Evolutionary conservation across 257 asterid species (phyloP), one percentile per base, ranked within the genome.

Genomic region (Dorcoceras hygrometricum): DNA sequence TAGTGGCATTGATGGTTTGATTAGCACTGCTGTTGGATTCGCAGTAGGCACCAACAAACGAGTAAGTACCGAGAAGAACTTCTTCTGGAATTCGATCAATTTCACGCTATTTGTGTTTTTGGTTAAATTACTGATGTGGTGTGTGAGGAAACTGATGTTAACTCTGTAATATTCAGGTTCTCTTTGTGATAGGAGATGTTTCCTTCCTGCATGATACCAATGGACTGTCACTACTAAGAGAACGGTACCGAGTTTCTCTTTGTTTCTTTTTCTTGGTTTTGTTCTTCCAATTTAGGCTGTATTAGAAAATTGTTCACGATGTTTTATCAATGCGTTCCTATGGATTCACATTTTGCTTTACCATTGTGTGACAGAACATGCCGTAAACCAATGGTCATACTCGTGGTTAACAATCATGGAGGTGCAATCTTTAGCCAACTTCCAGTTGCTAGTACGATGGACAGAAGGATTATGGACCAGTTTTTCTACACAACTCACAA

Each of bases 361-460:
- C 71, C 46, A 65, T 51, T 50, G 23, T 58, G 64, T 75, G 55
- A 72, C 67, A 93, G 99, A 88, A 70, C 77, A 32, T 62, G 59
- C 12, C 88, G 97, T 70, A 94, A 87, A 82, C 97, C 99, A 0
- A 78, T 94, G 83, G 84, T 84, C 76, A 80, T 94, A 75, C 76
- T 90, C 63, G 97, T 94, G 65, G 79, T 88, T 36, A 94, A 94
- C 89, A 94, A 94, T 76, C 92, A 71, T 36, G 99, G 99, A 68
- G 99, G 99, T 53, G 99, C 96, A 65, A 94, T 94, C 75, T 94
- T 94, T 80, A 94, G 97, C 75, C 95, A 90, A 63, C 96, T 94
- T 23, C 97, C 97, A 23, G 81, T 86, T 73, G 96, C 97, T 60
- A 78, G 67, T 65, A 74, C 80, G 34, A 77, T 84, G 10, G 84